Conservation (phyloP, 1,284 basidiomycete species). For the Sporisorium reilianum region DNA sequence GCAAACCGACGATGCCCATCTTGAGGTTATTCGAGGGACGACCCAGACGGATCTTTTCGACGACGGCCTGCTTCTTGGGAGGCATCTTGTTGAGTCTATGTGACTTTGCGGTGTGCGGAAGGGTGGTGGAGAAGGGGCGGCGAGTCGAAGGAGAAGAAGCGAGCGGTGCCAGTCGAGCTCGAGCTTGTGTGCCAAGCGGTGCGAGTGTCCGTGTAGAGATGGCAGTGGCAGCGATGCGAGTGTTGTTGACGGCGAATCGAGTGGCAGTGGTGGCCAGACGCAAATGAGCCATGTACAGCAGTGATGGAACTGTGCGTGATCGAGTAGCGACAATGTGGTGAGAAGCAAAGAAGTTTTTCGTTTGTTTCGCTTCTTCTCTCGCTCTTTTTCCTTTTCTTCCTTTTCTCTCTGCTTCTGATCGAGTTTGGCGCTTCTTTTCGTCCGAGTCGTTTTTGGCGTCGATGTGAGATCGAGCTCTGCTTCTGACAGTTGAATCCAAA, state of each 20-base stretch:
- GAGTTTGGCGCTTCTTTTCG: conserved; percentile 13
- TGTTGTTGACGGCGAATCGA: conserved; percentile 7
- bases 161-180: background rate
- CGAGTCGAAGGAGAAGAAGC: too few relatives aligned
- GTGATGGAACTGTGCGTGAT: too few relatives aligned
- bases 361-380: conserved; percentile 11
- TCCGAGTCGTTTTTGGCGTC: conserved; percentile 7
- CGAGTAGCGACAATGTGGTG: background rate
- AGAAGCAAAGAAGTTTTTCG: conserved; percentile 12
- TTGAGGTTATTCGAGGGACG: conserved; percentile 68
- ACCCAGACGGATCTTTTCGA: conserved; percentile 64
- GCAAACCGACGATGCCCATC: conserved; percentile 69
- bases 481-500: background rate
- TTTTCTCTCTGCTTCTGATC: conserved; percentile 13
- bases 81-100: conserved; percentile 57
- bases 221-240: background rate
- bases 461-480: conserved; percentile 1
- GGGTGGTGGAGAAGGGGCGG: conserved; percentile 35
- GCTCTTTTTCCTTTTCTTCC: conserved; percentile 1
- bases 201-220: background rate
- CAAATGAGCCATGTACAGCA: conserved; percentile 47
- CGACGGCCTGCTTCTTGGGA: conserved; percentile 58
- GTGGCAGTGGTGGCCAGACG: conserved; percentile 37
- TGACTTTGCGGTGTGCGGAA: conserved; percentile 35
- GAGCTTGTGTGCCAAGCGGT: background rate